Evolutionary conservation across 805 yeast genomes (phyloP).

Genomic region (Lipomyces kockii): DNA sequence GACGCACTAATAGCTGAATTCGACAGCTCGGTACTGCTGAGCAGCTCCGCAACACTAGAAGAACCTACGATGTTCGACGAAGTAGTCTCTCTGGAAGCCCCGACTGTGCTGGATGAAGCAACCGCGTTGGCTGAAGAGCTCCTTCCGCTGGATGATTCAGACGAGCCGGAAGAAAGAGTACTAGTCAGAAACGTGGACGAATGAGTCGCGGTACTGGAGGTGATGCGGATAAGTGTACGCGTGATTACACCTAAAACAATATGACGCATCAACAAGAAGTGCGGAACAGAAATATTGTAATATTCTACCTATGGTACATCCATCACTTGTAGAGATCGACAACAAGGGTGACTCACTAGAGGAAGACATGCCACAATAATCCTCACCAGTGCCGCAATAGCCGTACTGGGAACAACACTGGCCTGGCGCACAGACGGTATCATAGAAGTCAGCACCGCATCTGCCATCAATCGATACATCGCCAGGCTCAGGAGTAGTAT

Average conservation of each 20-base stretch:
- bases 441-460: conserved; percentile 25
- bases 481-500: conserved; percentile 1
- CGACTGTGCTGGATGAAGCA: not conserved
- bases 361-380: conserved; percentile 18
- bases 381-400: conserved; percentile 24
- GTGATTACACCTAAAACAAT: not conserved
- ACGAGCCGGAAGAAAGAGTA: not conserved
- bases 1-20: conserved; percentile 3
- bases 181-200: not conserved
- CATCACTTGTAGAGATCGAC: not conserved
- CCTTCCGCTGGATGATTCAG: not conserved
- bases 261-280: not conserved
- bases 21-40: not conserved
- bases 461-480: conserved; percentile 25
- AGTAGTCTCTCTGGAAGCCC: not conserved
- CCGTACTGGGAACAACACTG: conserved; percentile 31
- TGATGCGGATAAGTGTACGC: not conserved
- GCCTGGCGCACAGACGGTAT: conserved; percentile 21
- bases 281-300: not conserved
- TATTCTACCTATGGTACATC: not conserved
- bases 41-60: not conserved
- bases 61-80: not conserved
- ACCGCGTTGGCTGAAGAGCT: not conserved
- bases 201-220: not conserved
- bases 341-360: not conserved